Percentiles rank a stretch among this genome's conserved stretches.
phyloP scores from a whole-genome alignment of 139 green algal genomes.

The Pycnococcus provasolii region DNA sequence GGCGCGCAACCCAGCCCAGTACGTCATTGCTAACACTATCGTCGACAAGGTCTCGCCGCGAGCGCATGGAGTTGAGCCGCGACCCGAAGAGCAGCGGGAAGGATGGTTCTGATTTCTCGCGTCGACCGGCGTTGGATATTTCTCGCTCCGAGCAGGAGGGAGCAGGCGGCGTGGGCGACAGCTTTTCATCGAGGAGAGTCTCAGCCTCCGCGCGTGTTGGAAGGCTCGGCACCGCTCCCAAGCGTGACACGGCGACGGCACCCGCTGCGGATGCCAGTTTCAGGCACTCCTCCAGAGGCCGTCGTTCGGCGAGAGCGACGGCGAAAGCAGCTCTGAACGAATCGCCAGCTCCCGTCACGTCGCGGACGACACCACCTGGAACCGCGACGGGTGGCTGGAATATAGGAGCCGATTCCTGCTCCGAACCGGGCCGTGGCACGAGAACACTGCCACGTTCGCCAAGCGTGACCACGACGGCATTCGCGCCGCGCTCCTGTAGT shows the following conservation, averaged over 20 bases:
- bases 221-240: slow-evolving; percentile 44
- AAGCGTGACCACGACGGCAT: slow-evolving; percentile 48
- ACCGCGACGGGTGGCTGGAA: not conserved
- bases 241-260: slow-evolving; percentile 34
- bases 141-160: too few species aligned
- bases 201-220: slow-evolving; percentile 38
- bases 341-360: slow-evolving; percentile 49
- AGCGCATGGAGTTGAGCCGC: slow-evolving; percentile 52
- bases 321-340: slow-evolving; percentile 54
- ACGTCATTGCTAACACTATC: slow-evolving; percentile 11
- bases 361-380: slow-evolving; percentile 30
- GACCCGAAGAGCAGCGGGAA: slow-evolving; percentile 35
- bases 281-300: slow-evolving; percentile 25
- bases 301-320: slow-evolving; percentile 42
- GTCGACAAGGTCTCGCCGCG: slow-evolving; percentile 36
- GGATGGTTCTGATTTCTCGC: not conserved
- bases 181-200: slow-evolving; percentile 20
- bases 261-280: slow-evolving; percentile 35
- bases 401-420: not conserved
- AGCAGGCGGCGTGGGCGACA: not conserved
- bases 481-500: slow-evolving; percentile 32
- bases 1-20: slow-evolving; percentile 38
- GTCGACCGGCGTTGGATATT: too few species aligned
- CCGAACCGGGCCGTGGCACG: slow-evolving; percentile 12
- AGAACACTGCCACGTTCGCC: slow-evolving; percentile 42